phyloP scores from a whole-genome alignment of 176 grass and related monocot species.

The Poa annua region DNA sequence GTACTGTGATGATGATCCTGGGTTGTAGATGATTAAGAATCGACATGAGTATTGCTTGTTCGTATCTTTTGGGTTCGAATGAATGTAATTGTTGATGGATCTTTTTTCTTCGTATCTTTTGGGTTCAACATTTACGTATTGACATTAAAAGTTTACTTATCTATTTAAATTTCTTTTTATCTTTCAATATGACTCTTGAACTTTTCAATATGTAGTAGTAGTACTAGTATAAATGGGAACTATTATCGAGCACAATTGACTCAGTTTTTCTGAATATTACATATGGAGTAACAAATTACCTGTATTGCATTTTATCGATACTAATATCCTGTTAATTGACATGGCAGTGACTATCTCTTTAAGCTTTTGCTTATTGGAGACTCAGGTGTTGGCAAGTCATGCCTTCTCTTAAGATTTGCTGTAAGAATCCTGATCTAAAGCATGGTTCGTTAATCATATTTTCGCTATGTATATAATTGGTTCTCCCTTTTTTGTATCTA shows the following conservation, averaged over 20 bases:
- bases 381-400: conserved; percentile 81
- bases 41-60: conserved; percentile 9
- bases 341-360: conserved; percentile 72
- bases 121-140: background rate
- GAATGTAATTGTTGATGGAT: background rate
- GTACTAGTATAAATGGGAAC: background rate
- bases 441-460: background rate
- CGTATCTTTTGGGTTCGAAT: background rate
- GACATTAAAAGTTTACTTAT: background rate
- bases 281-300: background rate
- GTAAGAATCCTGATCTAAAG: conserved; percentile 45
- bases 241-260: background rate
- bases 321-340: conserved; percentile 30
- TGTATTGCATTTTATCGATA: background rate
- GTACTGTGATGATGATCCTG: background rate
- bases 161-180: background rate
- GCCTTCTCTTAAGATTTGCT: conserved; percentile 75
- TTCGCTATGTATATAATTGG: background rate
- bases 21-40: background rate
- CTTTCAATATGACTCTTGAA: background rate
- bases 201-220: background rate
- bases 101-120: background rate
- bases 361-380: conserved; percentile 83
- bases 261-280: background rate
- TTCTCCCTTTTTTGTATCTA: background rate